Evolutionary conservation across 495 filamentous ascomycete genomes (phyloP).

Genomic region (Polyplosphaeria fusca): DNA sequence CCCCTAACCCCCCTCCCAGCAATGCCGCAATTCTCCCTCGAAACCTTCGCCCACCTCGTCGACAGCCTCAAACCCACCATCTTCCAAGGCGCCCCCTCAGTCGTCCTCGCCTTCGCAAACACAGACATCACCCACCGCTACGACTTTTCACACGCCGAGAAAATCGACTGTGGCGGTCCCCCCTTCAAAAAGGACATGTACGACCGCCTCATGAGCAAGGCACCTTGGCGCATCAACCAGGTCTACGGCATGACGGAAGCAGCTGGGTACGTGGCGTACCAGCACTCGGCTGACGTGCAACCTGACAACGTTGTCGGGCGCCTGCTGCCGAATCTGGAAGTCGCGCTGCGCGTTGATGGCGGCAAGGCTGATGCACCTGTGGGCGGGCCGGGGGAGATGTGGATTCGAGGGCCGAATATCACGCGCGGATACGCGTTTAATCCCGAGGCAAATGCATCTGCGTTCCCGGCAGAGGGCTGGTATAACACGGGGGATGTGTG

Average conservation of each 20-base stretch:
- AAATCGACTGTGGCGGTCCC: constrained; percentile 13
- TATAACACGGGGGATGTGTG: constrained; percentile 67
- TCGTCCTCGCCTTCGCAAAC: constrained; percentile 22
- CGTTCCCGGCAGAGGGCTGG: constrained; percentile 49
- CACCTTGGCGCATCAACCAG: constrained; percentile 11
- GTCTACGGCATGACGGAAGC: constrained; percentile 28
- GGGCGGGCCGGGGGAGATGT: constrained; percentile 23
- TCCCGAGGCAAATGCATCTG: constrained; percentile 31
- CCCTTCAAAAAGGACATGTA: constrained; percentile 18
- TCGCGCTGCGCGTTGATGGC: constrained; percentile 4
- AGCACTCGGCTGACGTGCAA: background rate
- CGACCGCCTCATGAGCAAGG: constrained; percentile 2
- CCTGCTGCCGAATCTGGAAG: constrained; percentile 16
- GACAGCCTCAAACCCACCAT: constrained; percentile 15
- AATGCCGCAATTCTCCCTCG: constrained; percentile 23
- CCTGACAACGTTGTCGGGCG: constrained; percentile 4
- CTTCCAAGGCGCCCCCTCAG: constrained; percentile 18
- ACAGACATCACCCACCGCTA: constrained; percentile 16
- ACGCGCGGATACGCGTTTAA: constrained; percentile 21
- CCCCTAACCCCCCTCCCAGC: background rate
- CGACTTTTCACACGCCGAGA: constrained; percentile 17
- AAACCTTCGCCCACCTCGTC: constrained; percentile 19
- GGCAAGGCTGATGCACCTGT: constrained; percentile 23
- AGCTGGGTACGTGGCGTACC: constrained; percentile 19
- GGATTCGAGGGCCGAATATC: constrained; percentile 27